A percentile compares a stretch with the other conserved stretches of the same genome.
phyloP scores from a whole-genome alignment of 108 stramenopile genomes.

The Cyclostephanos tholiformis region DNA sequence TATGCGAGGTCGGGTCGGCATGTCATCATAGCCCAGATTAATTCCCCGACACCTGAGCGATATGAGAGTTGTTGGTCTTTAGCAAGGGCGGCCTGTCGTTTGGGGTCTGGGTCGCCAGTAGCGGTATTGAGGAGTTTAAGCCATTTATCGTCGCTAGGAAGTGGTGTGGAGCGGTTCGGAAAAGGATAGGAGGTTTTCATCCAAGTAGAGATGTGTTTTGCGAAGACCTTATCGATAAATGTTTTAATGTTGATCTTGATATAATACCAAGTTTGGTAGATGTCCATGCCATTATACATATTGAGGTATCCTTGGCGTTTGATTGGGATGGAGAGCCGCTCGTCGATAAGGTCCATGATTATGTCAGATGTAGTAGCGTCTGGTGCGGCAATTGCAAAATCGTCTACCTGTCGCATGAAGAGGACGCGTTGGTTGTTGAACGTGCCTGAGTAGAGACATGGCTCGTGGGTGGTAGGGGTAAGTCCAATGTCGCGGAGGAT shows the following conservation, averaged over 20 bases:
- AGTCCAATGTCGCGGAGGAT: constrained; percentile 10
- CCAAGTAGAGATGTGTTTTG: not conserved
- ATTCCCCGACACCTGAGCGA: too few species aligned
- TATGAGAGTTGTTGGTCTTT: too few species aligned
- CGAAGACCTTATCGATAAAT: too few species aligned
- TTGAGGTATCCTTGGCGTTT: constrained; percentile 6
- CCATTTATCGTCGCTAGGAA: too few species aligned
- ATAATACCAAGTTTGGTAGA: not conserved
- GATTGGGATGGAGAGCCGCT: constrained; percentile 6
- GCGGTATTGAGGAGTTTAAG: too few species aligned
- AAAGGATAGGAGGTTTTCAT: too few species aligned
- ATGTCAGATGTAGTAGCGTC: not conserved
- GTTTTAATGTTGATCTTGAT: not conserved
- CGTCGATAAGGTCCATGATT: too few species aligned
- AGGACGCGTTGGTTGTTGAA: constrained; percentile 5
- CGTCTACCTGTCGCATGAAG: constrained; percentile 25
- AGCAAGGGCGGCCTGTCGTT: constrained; percentile 39
- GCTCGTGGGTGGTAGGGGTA: constrained; percentile 11
- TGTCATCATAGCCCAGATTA: too few species aligned
- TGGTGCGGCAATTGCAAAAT: constrained; percentile 14
- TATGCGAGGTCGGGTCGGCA: too few species aligned
- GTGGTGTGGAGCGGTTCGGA: too few species aligned
- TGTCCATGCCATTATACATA: not conserved
- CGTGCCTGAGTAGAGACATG: constrained; percentile 9
- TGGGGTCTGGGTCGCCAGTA: too few species aligned